Evolutionary conservation across 495 filamentous ascomycete genomes (phyloP), one percentile per base, ranked within the genome.

Genomic region (Penicillium longicatenatum): DNA sequence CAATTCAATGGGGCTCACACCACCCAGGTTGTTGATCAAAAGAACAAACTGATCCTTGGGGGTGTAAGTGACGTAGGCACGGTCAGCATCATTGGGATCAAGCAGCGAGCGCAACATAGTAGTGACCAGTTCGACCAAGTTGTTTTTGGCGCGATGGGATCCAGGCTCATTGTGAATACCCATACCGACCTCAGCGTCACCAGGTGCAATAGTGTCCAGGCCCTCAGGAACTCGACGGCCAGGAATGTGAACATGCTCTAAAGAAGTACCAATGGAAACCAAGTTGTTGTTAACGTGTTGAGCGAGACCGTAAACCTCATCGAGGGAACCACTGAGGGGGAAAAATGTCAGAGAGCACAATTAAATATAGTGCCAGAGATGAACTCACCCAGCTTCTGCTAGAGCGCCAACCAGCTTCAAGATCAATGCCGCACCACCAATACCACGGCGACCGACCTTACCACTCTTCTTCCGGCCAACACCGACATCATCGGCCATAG

Each of bases 101-200:
- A 98, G 79, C 59, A 98, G 75, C 68, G 96, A 90, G 52, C 72
- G 73, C 26, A 98, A 79, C 90, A 98, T 94, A 43, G 75, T 88
- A 58, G 78, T 73, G 44, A 97, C 88, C 49, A 96, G 75, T 59
- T 85, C 83, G 2, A 83, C 80, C 20, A 98, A 76, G 59, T 85
- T 79, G 5, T 86, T 79, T 58, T 86, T 89, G 46, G 79, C 70
- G 45, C 89, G 81, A 64, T 87, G 89, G 14, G 86, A 93, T 1
- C 94, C 94, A 1, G 90, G 84, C 73, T 98, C 94, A 68, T 98
- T 98, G 72, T 98, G 94, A 70, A 98, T 97, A 11, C 94, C 94
- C 94, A 98, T 98, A 8, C 94, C 94, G 62, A 98, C 81, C 77
- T 98, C 94, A 20, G 96, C 86, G 76, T 98, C 89, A 42, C 85